Evolutionary conservation across 441 rosid genomes (phyloP), one percentile per base, ranked within the genome.

Genomic region (Erodium moschatum): DNA sequence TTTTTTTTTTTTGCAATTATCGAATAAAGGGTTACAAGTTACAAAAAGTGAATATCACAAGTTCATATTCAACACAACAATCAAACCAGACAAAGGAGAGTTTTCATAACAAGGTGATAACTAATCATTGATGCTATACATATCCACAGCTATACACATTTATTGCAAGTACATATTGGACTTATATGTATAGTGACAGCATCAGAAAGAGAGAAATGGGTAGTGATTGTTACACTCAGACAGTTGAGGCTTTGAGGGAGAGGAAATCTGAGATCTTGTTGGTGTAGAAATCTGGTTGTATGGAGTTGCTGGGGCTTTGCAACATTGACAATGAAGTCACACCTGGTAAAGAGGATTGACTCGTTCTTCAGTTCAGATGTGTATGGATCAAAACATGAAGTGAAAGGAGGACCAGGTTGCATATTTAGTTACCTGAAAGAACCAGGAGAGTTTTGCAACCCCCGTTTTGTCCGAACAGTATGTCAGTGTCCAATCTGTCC

Each of bases 391-490:
- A 5, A 33, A 33, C 4, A 33, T 33, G 38, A 33, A 33, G 38
- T 33, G 38, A 33, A 33, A 33, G 1, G 38, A 33, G 38, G 38
- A 33, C 4, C 38, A 33, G 38, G 6, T 33, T 33, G 38, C 38
- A 33, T 33, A 3, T 33, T 33, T 33, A 58, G 38, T 75, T 79
- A 86, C 93, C 90, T 2, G 93, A 88, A 71, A 86, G 90, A 77
- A 86, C 90, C 5, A 88, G 87, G 31, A 88, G 90, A 61, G 93
- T 86, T 75, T 82, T 88, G 80, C 90, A 88, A 58, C 89, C 89
- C 20, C 89, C 93, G 64, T 88, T 88, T 68, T 88, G 90, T 35
- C 90, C 89, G 4, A 88, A 88, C 56, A 88, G 84, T 65, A 86
- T 86, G 70, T 88, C 90, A 10, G 93, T 88, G 58, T 88, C 93